A percentile compares a stretch with the other conserved stretches of the same genome.
phyloP scores from a whole-genome alignment of 75 land plant genomes.

The Pinus albicaulis region DNA sequence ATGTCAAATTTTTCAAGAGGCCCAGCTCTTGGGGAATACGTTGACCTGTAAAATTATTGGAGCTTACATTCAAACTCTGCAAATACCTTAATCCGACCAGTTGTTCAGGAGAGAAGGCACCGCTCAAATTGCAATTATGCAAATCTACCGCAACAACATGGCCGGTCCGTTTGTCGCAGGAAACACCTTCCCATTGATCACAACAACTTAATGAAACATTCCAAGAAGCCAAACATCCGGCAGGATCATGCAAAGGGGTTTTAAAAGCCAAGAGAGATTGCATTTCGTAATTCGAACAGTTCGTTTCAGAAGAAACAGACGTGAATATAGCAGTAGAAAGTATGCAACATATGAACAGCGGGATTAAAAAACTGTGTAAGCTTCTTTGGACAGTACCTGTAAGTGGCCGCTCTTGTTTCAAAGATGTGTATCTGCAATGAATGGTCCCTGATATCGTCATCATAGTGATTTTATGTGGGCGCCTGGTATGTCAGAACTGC shows the following conservation, averaged over 20 bases:
- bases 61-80: slow-evolving; percentile 11
- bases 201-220: slow-evolving; percentile 16
- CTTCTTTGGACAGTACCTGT: too few species aligned
- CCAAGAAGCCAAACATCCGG: slow-evolving; percentile 17
- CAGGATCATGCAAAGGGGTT: slow-evolving; percentile 8
- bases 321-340: too few species aligned
- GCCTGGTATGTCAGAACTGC: too few species aligned
- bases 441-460: too few species aligned
- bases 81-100: slow-evolving; percentile 5
- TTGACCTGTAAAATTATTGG: too few species aligned
- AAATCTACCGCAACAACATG: slow-evolving; percentile 11
- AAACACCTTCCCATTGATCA: slow-evolving; percentile 20
- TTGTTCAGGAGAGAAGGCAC: neutral
- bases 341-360: too few species aligned
- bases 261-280: slow-evolving; percentile 18
- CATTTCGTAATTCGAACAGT: slow-evolving; percentile 16
- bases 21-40: slow-evolving; percentile 20
- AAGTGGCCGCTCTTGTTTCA: too few species aligned
- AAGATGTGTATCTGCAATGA: too few species aligned
- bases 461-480: too few species aligned
- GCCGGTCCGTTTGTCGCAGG: slow-evolving; percentile 14
- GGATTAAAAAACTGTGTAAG: too few species aligned
- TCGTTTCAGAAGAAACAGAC: neutral
- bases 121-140: neutral
- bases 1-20: slow-evolving; percentile 8